phyloP scores from a whole-genome alignment of 2,329 filamentous ascomycete genomes.

The Aureobasidium sp. region DNA sequence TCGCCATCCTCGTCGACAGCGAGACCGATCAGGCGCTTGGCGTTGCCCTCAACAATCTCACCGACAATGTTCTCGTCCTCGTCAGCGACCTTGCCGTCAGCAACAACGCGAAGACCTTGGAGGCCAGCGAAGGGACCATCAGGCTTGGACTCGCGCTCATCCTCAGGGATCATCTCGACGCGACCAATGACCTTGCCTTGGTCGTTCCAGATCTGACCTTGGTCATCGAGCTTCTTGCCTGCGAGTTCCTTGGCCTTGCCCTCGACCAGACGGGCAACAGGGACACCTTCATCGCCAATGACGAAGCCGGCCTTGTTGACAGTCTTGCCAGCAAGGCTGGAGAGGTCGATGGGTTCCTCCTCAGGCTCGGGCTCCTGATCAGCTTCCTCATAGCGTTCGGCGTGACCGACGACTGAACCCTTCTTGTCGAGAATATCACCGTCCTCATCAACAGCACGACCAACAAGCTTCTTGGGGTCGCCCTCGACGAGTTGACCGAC shows the following conservation, averaged over 20 bases:
- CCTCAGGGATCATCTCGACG: slow-evolving; percentile 60
- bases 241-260: slow-evolving; percentile 57
- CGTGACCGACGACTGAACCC: slow-evolving; percentile 46
- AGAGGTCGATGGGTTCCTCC: slow-evolving; percentile 37
- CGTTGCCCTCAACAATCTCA: slow-evolving; percentile 50
- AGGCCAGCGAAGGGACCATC: slow-evolving; percentile 46
- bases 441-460: slow-evolving; percentile 45
- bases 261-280: slow-evolving; percentile 59
- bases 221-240: slow-evolving; percentile 63
- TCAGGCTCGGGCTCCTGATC: slow-evolving; percentile 50
- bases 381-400: slow-evolving; percentile 56
- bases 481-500: slow-evolving; percentile 45
- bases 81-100: slow-evolving; percentile 43
- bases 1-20: slow-evolving; percentile 58
- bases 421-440: slow-evolving; percentile 49
- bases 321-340: slow-evolving; percentile 39
- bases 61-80: slow-evolving; percentile 47
- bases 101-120: slow-evolving; percentile 41
- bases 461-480: slow-evolving; percentile 45
- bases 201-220: slow-evolving; percentile 66
- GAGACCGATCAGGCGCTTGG: slow-evolving; percentile 53
- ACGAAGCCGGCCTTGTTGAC: slow-evolving; percentile 47
- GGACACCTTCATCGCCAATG: slow-evolving; percentile 44
- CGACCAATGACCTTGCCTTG: slow-evolving; percentile 63
- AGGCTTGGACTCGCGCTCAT: slow-evolving; percentile 50